A percentile compares a stretch with the other conserved stretches of the same genome.
Conservation (phyloP, 768 basidiomycete species). For the Podaxis sp. region DNA sequence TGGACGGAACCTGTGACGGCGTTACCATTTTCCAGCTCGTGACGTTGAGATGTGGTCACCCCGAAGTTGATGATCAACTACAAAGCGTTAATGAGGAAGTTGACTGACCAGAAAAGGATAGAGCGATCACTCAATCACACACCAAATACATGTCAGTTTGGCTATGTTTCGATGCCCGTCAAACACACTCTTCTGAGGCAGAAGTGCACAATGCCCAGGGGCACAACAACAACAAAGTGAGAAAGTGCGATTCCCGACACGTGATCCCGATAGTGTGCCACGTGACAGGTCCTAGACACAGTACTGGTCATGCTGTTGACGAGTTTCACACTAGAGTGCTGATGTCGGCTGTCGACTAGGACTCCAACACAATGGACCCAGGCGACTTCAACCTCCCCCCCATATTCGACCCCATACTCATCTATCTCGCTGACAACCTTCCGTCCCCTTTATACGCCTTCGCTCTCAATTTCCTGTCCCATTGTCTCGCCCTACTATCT, state of each 20-base stretch:
- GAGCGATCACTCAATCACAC: background rate
- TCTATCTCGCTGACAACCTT: constrained; percentile 48
- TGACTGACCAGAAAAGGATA: constrained; percentile 8
- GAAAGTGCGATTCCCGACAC: background rate
- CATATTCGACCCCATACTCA: constrained; percentile 49
- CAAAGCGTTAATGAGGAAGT: constrained; percentile 11
- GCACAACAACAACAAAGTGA: background rate
- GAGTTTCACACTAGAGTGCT: background rate
- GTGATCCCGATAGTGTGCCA: background rate
- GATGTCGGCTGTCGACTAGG: background rate
- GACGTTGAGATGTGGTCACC: constrained; percentile 10
- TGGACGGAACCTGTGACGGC: background rate
- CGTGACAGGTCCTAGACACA: background rate
- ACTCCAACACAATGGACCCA: constrained; percentile 18
- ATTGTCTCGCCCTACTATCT: constrained; percentile 45
- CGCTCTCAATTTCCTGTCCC: constrained; percentile 45
- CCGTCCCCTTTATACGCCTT: constrained; percentile 54
- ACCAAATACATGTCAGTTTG: background rate
- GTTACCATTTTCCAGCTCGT: constrained; percentile 1
- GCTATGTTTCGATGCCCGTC: constrained; percentile 4
- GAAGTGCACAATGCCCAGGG: background rate
- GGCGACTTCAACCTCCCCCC: constrained; percentile 35
- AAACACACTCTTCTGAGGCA: background rate
- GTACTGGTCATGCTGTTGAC: background rate
- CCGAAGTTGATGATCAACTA: constrained; percentile 11